Evolutionary conservation across 2,329 filamentous ascomycete genomes (phyloP).

Genomic region (Penicillium psychrosexuale): DNA sequence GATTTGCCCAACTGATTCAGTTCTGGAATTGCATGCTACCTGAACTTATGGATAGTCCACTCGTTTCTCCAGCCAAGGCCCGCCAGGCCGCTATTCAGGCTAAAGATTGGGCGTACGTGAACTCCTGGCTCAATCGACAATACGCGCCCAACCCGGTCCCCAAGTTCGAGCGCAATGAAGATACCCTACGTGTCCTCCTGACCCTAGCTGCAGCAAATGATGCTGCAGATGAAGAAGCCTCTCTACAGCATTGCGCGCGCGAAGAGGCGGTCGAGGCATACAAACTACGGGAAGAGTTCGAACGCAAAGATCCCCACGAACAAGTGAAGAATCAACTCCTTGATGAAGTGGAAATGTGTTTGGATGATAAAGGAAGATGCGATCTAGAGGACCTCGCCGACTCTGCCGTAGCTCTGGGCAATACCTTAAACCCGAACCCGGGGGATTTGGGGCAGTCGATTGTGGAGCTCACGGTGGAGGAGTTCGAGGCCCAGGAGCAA

Average conservation of each 20-base stretch:
- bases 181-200: slow-evolving; percentile 73
- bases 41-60: slow-evolving; percentile 38
- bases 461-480: slow-evolving; percentile 54
- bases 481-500: slow-evolving; percentile 55
- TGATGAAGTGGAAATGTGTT: slow-evolving; percentile 52
- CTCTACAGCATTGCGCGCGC: slow-evolving; percentile 35
- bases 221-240: slow-evolving; percentile 51
- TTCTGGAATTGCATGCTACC: slow-evolving; percentile 5
- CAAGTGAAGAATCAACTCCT: slow-evolving; percentile 47
- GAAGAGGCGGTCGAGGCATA: slow-evolving; percentile 36
- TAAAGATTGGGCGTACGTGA: slow-evolving; percentile 88
- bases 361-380: slow-evolving; percentile 52
- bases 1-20: background rate
- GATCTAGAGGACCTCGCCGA: slow-evolving; percentile 59
- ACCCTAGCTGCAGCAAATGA: slow-evolving; percentile 75
- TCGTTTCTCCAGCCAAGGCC: slow-evolving; percentile 61
- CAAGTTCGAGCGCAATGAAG: slow-evolving; percentile 78
- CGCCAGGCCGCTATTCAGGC: slow-evolving; percentile 76
- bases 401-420: slow-evolving; percentile 51
- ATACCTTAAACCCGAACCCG: slow-evolving; percentile 48
- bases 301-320: slow-evolving; percentile 24
- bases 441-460: slow-evolving; percentile 53
- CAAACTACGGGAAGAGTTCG: slow-evolving; percentile 29
- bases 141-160: slow-evolving; percentile 64
- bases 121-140: slow-evolving; percentile 74